These are phyloP conservation scores for Podospora bellae-mahoneyi DNA, from an alignment of 495 filamentous ascomycete genomes.

Conservation along the genomic window DNA sequence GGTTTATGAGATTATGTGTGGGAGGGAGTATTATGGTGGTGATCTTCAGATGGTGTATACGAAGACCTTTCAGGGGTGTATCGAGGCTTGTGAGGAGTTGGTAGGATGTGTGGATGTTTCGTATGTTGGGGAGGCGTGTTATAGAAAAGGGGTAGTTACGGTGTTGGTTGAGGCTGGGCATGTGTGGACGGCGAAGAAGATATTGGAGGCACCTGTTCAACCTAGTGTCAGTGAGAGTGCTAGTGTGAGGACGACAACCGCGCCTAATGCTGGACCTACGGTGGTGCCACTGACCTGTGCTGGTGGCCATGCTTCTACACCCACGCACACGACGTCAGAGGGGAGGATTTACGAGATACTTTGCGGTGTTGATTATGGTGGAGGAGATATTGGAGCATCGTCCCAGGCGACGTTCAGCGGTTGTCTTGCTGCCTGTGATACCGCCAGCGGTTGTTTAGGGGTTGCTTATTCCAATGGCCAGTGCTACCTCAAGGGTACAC, in stretches of 20 bases:
- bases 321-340: background rate
- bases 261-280: background rate
- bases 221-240: background rate
- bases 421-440: constrained; percentile 10
- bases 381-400: constrained; percentile 6
- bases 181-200: background rate
- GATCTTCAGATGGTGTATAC: constrained; percentile 5
- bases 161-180: background rate
- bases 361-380: constrained; percentile 7
- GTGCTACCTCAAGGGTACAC: constrained; percentile 16
- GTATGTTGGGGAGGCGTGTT: background rate
- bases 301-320: background rate
- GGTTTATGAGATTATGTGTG: constrained; percentile 11
- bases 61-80: constrained; percentile 8
- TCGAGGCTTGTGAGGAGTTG: constrained; percentile 3
- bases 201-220: background rate
- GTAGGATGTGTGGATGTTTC: background rate
- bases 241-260: background rate
- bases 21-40: constrained; percentile 11
- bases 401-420: background rate
- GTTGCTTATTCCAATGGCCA: constrained; percentile 9
- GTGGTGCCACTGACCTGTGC: background rate
- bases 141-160: background rate
- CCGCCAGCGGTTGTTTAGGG: background rate
- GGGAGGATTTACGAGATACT: constrained; percentile 1